Evolutionary conservation across 208 protist species (phyloP), one percentile per base, ranked within the genome.

Genomic region (Acanthamoeba lenticulata): DNA sequence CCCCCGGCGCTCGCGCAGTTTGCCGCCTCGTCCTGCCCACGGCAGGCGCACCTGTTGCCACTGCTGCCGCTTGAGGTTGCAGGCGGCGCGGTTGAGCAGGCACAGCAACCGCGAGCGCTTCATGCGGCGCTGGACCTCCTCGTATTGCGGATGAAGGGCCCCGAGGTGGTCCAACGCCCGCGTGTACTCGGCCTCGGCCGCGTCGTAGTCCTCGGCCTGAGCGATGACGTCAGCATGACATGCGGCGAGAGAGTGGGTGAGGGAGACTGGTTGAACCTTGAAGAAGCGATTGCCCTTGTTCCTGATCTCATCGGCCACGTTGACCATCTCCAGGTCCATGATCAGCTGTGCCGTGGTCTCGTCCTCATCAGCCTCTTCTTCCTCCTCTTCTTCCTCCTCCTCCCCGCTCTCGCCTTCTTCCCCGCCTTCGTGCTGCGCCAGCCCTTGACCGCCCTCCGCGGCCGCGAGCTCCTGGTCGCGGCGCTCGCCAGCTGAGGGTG

Each of bases 51-150:
- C 57, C 38, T 45, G 34, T 13, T 81, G 69, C 69, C 69, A 81
- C 38, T 81, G 7, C 69, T 81, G 69, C 32, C 34, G 69, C 69
- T 81, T 81, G 38, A 81, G 69, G 40, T 81, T 47, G 69, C 69
- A 81, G 36, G 69, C 69, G 4, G 69, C 69, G 32, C 34, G 1
- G 69, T 81, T 81, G 24, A 81, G 36, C 34, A 49, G 24, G 24
- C 69, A 81, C 34, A 47, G 38, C 69, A 81, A 40, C 3, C 40
- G 34, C 3, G 40, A 47, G 1, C 38, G 69, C 40, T 81, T 81
- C 38, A 29, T 81, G 38, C 40, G 69, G 38, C 40, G 69, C 40
- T 1, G 17, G 4, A 65, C 57, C 57, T 65, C 57, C 57, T 65
- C 57, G 27, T 65, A 65, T 19, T n/a, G 57, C 27, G 57, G 34